phyloP scores from a whole-genome alignment of 2,329 filamentous ascomycete genomes.

The Teratosphaeria viscida region DNA sequence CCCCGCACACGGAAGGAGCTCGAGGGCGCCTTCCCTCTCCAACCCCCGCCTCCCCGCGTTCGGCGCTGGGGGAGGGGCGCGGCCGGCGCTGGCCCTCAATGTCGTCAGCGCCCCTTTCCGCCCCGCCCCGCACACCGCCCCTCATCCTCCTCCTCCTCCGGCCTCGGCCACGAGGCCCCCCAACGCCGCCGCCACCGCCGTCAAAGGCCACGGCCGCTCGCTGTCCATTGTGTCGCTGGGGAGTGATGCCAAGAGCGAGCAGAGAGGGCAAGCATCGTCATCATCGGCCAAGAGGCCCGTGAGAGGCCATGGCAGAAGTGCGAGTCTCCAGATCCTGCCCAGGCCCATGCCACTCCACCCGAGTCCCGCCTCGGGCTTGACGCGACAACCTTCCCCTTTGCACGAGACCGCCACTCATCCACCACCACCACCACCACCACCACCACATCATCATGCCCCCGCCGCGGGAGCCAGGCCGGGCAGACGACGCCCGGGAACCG shows the following conservation, averaged over 20 bases:
- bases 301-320: conserved; percentile 63
- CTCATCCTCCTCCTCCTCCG: conserved; percentile 3
- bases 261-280: conserved; percentile 9
- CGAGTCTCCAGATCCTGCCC: conserved; percentile 67
- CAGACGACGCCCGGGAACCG: conserved; percentile 18
- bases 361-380: conserved; percentile 3
- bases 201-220: conserved; percentile 36
- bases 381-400: conserved; percentile 32
- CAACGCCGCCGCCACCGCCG: conserved; percentile 35
- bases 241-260: conserved; percentile 28
- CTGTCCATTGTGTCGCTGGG: conserved; percentile 41
- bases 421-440: conserved; percentile 24
- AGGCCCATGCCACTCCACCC: conserved; percentile 13
- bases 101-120: conserved; percentile 26
- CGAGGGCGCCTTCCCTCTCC: neutral
- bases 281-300: conserved; percentile 33
- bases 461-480: conserved; percentile 12
- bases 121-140: conserved; percentile 13
- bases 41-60: neutral
- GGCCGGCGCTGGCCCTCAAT: conserved; percentile 55
- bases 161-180: neutral
- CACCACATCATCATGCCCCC: conserved; percentile 5
- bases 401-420: conserved; percentile 28
- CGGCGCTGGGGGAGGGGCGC: neutral
- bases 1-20: neutral